Percentiles rank a stretch among this genome's conserved stretches.
These are phyloP conservation scores for Dendrobium catenatum DNA, from an alignment of 106 monocot genomes.

Conservation along the genomic window DNA sequence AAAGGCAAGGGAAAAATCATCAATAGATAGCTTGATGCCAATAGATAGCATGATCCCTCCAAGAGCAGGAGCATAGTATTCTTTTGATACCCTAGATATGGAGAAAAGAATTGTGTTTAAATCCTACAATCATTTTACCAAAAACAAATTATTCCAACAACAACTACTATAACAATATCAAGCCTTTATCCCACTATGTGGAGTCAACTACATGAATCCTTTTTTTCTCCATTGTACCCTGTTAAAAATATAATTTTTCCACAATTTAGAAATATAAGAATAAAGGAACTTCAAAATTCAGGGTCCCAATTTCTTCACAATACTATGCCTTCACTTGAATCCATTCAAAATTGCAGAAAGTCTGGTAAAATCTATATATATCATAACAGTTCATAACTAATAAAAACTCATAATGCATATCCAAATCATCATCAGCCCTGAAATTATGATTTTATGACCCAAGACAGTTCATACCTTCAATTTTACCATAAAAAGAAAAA, in stretches of 20 bases:
- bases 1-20: slow-evolving; percentile 93
- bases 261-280: not conserved
- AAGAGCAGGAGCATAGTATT: slow-evolving; percentile 94
- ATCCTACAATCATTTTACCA: not conserved
- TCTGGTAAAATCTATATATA: not conserved
- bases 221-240: too few relatives aligned
- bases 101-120: not conserved
- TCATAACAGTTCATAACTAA: not conserved
- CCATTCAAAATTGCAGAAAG: not conserved
- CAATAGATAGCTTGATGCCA: slow-evolving; percentile 79
- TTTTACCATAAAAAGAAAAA: not conserved
- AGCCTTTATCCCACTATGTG: too few relatives aligned
- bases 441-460: not conserved
- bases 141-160: not conserved
- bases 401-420: not conserved
- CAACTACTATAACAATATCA: too few relatives aligned
- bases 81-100: slow-evolving; percentile 78
- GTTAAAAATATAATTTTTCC: not conserved
- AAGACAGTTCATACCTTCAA: not conserved
- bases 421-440: not conserved
- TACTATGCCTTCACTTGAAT: not conserved
- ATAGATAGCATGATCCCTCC: slow-evolving; percentile 99
- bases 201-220: too few relatives aligned
- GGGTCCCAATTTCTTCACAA: not conserved
- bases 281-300: not conserved